Conservation (phyloP, 2,329 filamentous ascomycete genomes). For the Orbilia brochopaga region DNA sequence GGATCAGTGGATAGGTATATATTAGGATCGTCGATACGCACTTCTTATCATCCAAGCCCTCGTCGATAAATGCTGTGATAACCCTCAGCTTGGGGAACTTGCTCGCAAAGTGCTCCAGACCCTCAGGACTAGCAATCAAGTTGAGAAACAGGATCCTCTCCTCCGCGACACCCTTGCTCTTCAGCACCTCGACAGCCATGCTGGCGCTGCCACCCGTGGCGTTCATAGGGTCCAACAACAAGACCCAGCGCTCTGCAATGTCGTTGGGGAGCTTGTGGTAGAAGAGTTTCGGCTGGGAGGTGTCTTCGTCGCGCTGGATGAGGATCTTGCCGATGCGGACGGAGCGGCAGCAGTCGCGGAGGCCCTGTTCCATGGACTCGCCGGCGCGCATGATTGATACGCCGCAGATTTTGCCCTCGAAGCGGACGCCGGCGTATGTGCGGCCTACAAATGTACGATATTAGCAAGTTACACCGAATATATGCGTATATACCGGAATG, state of each 20-base stretch:
- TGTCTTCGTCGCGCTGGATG: slow-evolving; percentile 97
- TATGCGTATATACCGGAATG: background rate
- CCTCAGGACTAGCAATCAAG: slow-evolving; percentile 94
- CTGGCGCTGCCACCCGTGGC: slow-evolving; percentile 95
- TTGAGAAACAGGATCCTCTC: slow-evolving; percentile 96
- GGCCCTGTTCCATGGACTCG: slow-evolving; percentile 96
- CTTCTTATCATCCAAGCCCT: slow-evolving; percentile 98
- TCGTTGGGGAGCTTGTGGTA: slow-evolving; percentile 97
- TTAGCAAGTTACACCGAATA: background rate
- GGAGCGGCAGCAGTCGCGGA: slow-evolving; percentile 95
- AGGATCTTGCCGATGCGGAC: slow-evolving; percentile 98
- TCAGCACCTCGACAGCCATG: slow-evolving; percentile 94
- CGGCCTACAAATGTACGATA: slow-evolving; percentile 17
- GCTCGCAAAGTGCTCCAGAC: slow-evolving; percentile 84
- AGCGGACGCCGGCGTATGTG: slow-evolving; percentile 83
- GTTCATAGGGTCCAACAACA: slow-evolving; percentile 98
- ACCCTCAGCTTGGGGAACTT: slow-evolving; percentile 88
- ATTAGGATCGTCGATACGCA: slow-evolving; percentile 64
- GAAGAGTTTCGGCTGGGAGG: slow-evolving; percentile 86
- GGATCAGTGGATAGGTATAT: background rate
- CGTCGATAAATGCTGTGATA: slow-evolving; percentile 93
- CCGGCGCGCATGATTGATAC: slow-evolving; percentile 98
- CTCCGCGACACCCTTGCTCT: slow-evolving; percentile 87
- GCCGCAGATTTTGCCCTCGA: slow-evolving; percentile 97
- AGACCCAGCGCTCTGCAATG: slow-evolving; percentile 88